Percentiles rank a stretch among this genome's conserved stretches.
Evolutionary conservation across 2,329 filamentous ascomycete genomes (phyloP).

Genomic region (Cylindrodendrum hubeiense): DNA sequence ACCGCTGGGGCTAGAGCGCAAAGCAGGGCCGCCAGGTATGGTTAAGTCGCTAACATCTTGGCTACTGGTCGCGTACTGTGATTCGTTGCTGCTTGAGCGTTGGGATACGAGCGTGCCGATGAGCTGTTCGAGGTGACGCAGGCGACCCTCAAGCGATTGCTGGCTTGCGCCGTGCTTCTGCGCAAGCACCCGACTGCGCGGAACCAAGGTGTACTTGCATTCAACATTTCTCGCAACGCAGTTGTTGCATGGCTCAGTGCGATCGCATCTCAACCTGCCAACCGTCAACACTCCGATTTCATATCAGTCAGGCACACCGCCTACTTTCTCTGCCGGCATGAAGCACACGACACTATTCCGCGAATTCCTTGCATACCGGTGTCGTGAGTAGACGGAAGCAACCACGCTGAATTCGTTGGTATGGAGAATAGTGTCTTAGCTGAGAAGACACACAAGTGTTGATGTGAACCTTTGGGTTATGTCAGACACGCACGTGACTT

Average conservation of each 20-base stretch:
- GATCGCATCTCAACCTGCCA: conserved; percentile 33
- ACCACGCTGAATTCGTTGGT: no score
- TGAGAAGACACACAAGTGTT: background rate
- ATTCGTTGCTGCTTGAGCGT: background rate
- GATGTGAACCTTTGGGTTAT: background rate
- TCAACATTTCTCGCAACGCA: conserved; percentile 32
- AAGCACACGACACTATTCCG: background rate
- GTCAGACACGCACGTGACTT: background rate
- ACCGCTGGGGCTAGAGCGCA: background rate
- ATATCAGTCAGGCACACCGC: background rate
- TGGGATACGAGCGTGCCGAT: conserved; percentile 33
- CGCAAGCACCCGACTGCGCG: conserved; percentile 15
- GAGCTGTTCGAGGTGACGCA: conserved; percentile 32
- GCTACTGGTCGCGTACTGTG: no score
- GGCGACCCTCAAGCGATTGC: conserved; percentile 28
- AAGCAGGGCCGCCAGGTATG: background rate
- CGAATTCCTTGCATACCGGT: background rate
- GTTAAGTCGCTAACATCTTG: background rate
- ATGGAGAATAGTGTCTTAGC: background rate
- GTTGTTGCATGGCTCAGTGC: conserved; percentile 37
- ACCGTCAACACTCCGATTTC: background rate
- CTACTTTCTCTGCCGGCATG: background rate
- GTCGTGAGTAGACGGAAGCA: background rate
- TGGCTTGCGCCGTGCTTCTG: conserved; percentile 16
- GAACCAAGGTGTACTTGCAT: conserved; percentile 29